Base-by-base conservation (phyloP, 2,329 filamentous ascomycete genomes). In the Colletotrichum trifolii region DNA sequence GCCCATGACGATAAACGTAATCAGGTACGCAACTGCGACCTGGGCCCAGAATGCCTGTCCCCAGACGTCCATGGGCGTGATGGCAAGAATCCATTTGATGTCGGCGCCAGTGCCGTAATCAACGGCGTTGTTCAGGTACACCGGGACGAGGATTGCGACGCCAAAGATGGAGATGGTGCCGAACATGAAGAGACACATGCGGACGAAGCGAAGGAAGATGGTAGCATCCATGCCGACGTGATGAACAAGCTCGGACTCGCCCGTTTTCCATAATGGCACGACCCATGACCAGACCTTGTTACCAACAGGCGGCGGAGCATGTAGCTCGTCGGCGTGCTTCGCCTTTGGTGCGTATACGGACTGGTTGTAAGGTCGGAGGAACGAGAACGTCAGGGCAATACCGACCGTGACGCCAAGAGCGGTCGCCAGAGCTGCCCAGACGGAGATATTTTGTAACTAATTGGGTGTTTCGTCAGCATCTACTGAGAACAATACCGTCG, bases 121-220 rank as follows among this genome's bases (percentile, higher is more conserved):
- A 17, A 46, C 75, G 57, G 82, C 85, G 60, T 85, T 79, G 8
- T 81, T 79, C 65, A 92, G 78, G 73, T 97, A 95, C 72, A 96
- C 81, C 0, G 96, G 96, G 43, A 97, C 89, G 68, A 97, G 83
- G 65, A 98, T 87, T 56, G 83, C 83, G 69, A 92, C 90, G 15
- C 92, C 93, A 38, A 96, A 77, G 7, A 97, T 68, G 35, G 89
- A 86, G 60, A 97, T 79, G 8, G 87, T 79, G 35, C 91, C 74
- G 74, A 98, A 97, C 68, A 98, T 92, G 75, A 97, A 96, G 66
- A 96, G 89, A 74, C 92, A 92, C 96, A 99, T 98, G 70, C 89
- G 86, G 54, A 90, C 87, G 73, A 97, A 94, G 56, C 95, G 90
- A 69, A 99, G 82, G 76, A 99, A 98, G 52, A 99, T 81, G 8